phyloP scores from a whole-genome alignment of 768 basidiomycete genomes.

The Dacryopinax primogenitus region DNA sequence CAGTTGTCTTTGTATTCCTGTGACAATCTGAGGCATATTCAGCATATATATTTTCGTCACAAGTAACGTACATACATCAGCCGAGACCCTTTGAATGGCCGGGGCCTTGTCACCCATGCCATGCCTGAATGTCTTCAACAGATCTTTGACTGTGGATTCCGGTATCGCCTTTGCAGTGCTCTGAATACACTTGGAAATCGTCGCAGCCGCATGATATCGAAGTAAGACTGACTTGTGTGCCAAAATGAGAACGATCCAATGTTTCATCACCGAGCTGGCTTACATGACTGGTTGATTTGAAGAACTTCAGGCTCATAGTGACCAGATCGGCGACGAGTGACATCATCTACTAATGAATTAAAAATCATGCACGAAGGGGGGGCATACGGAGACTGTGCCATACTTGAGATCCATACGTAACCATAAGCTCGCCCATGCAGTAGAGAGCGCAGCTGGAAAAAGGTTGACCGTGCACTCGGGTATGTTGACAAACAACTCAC shows the following conservation, averaged over 20 bases:
- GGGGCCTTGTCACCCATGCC: constrained; percentile 70
- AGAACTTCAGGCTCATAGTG: constrained; percentile 49
- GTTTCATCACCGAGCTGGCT: constrained; percentile 26
- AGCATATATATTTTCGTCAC: neutral
- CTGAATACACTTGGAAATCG: constrained; percentile 64
- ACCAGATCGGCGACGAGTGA: constrained; percentile 84
- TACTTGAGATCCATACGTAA: constrained; percentile 68
- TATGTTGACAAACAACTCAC: constrained; percentile 33
- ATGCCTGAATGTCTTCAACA: constrained; percentile 67
- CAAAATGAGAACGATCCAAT: constrained; percentile 9
- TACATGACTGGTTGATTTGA: constrained; percentile 55
- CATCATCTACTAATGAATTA: constrained; percentile 54
- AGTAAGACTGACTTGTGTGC: constrained; percentile 55
- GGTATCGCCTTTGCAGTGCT: constrained; percentile 75
- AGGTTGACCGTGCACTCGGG: neutral
- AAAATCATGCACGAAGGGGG: neutral
- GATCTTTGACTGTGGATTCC: constrained; percentile 64
- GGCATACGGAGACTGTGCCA: constrained; percentile 21
- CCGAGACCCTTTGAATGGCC: constrained; percentile 70
- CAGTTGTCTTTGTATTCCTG: constrained; percentile 45
- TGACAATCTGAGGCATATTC: constrained; percentile 33
- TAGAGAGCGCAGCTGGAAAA: constrained; percentile 61
- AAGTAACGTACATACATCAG: constrained; percentile 43
- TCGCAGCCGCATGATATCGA: constrained; percentile 63
- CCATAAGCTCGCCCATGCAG: constrained; percentile 83